Evolutionary conservation across 768 basidiomycete genomes (phyloP).

Genomic region (Pholiota molesta): DNA sequence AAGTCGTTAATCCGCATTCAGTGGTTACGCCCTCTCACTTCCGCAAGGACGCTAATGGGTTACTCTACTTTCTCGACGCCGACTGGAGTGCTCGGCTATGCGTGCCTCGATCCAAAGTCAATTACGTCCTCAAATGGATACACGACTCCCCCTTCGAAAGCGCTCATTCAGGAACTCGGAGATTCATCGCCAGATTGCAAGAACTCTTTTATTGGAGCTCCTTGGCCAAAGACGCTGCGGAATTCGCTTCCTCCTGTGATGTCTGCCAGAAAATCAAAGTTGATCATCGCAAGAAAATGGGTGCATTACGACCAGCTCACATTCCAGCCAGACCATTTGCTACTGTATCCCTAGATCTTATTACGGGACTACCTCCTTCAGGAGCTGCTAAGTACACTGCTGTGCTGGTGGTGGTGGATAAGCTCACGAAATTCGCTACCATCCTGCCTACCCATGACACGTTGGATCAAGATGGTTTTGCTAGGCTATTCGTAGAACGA

Average conservation of each 20-base stretch:
- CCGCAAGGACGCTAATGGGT: neutral
- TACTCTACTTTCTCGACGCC: conserved; percentile 8
- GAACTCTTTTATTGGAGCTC: conserved; percentile 12
- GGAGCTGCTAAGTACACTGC: neutral
- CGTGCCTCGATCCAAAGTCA: neutral
- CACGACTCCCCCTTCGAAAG: conserved; percentile 7
- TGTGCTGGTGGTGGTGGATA: conserved; percentile 28
- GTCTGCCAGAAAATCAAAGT: too few relatives aligned
- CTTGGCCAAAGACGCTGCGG: neutral
- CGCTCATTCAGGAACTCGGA: neutral
- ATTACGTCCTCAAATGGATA: too few relatives aligned
- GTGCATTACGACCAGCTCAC: conserved; percentile 3
- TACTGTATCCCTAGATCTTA: conserved; percentile 9
- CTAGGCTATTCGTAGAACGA: conserved; percentile 22
- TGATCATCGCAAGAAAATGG: conserved; percentile 3
- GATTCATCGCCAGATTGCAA: neutral
- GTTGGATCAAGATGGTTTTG: conserved; percentile 24
- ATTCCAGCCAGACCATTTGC: conserved; percentile 6
- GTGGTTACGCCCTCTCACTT: conserved; percentile 5
- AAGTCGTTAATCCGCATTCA: neutral
- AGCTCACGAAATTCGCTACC: conserved; percentile 24
- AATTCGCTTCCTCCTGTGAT: conserved; percentile 9
- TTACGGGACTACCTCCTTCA: too few relatives aligned
- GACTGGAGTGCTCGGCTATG: conserved; percentile 2
- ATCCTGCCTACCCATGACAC: conserved; percentile 20